Evolutionary conservation across 768 basidiomycete genomes (phyloP), one percentile per base, ranked within the genome.

Genomic region (Termitomyces sp.): DNA sequence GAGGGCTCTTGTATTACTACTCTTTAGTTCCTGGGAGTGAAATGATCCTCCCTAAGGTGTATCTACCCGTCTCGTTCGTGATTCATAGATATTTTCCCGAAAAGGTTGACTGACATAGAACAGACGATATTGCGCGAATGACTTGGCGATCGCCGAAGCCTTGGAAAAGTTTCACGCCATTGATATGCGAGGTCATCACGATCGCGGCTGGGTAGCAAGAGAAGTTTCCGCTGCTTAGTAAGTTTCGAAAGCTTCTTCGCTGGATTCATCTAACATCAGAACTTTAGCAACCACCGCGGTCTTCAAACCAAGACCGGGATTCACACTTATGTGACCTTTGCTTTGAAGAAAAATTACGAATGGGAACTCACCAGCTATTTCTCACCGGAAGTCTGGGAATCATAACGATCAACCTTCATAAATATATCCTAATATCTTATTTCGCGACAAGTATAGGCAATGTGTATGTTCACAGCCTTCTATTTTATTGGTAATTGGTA

Each of bases 341-440:
- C 67, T 18, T 51, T 70, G 6, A 73, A 73, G 59, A 68, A 67
- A 55, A 65, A 66, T 40, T 63, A 63, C 14, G 66, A 69, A 23
- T 72, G 69, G 68, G 72, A 73, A 55, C 40, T 73, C 20, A 73
- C 72, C 18, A 72, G 60, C 49, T 73, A 73, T 54, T 73, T 73
- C 61, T 72, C 71, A 9, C 71, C 72, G 28, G 70, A 73, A 61
- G 58, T 65, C 14, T 72, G 69, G 68, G 63, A 63, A 43, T 59
- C 40, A 44, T 30, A 10, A 6, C 30, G 5, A 53, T 40, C 5
- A n/a, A 41, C 12, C 7, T 23, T 51, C n/a, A 23, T 23, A 23
- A 18, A 5, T 43, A 6, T 43, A 43, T n/a, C n/a, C n/a, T 43
- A 8, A 20, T 43, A 43, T n/a, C 41, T n/a, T n/a, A 9, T 5